Percentiles rank a stretch among this genome's conserved stretches.
phyloP scores from a whole-genome alignment of 148 eudicot species.

The Rhododendron simsii region DNA sequence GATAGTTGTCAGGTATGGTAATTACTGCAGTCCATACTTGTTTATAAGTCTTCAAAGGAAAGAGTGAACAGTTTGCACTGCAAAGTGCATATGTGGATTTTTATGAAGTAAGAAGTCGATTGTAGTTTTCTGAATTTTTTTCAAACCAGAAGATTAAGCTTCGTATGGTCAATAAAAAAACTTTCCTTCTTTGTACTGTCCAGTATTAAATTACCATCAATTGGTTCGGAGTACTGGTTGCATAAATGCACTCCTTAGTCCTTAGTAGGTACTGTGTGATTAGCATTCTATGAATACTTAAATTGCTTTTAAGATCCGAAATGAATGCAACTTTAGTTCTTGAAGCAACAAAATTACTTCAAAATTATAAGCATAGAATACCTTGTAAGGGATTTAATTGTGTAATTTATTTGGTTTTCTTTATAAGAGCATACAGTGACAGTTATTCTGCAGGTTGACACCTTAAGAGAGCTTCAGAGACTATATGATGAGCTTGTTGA shows the following conservation, averaged over 20 bases:
- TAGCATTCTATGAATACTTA: background rate
- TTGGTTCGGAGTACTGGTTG: background rate
- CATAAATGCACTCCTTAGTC: background rate
- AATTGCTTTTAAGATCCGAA: constrained; percentile 1
- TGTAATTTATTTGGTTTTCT: background rate
- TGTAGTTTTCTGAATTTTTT: background rate
- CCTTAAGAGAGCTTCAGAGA: constrained; percentile 75
- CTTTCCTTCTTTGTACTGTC: background rate
- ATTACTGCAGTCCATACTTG: background rate
- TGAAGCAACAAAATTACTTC: background rate
- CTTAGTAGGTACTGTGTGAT: background rate
- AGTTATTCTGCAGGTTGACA: constrained; percentile 57
- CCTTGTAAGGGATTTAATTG: background rate
- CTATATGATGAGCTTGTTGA: constrained; percentile 85
- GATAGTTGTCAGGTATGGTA: constrained; percentile 71
- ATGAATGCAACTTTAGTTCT: background rate
- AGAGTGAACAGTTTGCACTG: background rate
- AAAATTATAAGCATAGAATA: background rate
- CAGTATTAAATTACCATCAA: background rate
- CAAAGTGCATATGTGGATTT: background rate
- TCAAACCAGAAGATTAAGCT: background rate
- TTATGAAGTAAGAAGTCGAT: background rate
- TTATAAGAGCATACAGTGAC: constrained; percentile 5
- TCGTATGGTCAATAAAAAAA: background rate
- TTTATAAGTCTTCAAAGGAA: background rate